Evolutionary conservation across 1,284 basidiomycete species (phyloP).

Genomic region (Fomitopsis pinicola): DNA sequence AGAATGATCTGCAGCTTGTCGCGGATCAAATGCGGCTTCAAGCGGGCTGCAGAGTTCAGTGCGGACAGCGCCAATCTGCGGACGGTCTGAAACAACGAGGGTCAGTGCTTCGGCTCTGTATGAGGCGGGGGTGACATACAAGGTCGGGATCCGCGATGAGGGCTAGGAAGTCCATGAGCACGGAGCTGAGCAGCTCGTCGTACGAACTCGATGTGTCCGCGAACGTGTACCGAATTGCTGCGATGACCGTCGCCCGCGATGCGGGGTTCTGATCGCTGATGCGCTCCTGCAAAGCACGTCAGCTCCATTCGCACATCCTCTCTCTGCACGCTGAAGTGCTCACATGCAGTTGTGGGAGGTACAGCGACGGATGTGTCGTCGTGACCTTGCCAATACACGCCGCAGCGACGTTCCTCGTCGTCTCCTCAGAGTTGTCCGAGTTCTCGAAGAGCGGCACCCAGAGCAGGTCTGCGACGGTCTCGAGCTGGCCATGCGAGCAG

Average conservation of each 20-base stretch:
- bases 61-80: constrained; percentile 84
- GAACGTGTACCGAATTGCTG: constrained; percentile 94
- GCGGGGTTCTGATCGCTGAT: constrained; percentile 66
- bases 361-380: constrained; percentile 83
- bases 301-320: neutral
- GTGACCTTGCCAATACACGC: constrained; percentile 96
- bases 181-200: constrained; percentile 83
- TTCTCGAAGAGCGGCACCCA: constrained; percentile 91
- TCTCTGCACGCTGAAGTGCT: constrained; percentile 19
- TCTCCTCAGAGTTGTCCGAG: constrained; percentile 84
- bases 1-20: constrained; percentile 79
- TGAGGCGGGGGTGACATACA: constrained; percentile 40
- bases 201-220: constrained; percentile 82
- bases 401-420: constrained; percentile 90
- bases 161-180: constrained; percentile 88
- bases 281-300: constrained; percentile 44
- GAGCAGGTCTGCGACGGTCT: constrained; percentile 79
- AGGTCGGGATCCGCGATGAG: constrained; percentile 84
- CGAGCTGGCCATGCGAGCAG: constrained; percentile 78
- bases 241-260: constrained; percentile 86
- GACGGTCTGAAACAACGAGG: constrained; percentile 56
- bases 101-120: neutral
- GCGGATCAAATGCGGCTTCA: constrained; percentile 88
- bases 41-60: constrained; percentile 91
- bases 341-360: constrained; percentile 90